Evolutionary conservation across 2,329 filamentous ascomycete genomes (phyloP).

Genomic region (Clonostachys chloroleuca): DNA sequence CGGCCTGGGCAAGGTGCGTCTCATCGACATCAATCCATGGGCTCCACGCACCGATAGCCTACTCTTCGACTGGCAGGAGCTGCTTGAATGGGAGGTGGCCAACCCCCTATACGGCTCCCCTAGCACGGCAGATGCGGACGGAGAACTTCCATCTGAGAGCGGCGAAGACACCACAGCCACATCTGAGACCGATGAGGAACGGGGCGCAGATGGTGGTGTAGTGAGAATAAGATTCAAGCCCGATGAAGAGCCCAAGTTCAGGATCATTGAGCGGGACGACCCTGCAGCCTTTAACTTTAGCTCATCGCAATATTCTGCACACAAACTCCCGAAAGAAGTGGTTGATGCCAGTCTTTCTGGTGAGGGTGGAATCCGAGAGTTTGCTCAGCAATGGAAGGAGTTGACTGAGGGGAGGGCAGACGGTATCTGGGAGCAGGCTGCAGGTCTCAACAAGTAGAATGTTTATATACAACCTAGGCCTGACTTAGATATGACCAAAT

Average conservation of each 20-base stretch:
- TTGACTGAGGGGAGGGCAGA: constrained; percentile 37
- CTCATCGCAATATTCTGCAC: constrained; percentile 85
- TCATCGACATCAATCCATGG: constrained; percentile 96
- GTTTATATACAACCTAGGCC: too few relatives aligned
- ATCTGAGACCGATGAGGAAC: constrained; percentile 18
- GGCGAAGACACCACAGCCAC: constrained; percentile 32
- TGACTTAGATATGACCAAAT: too few relatives aligned
- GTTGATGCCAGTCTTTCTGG: constrained; percentile 67
- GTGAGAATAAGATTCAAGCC: constrained; percentile 29
- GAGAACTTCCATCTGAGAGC: constrained; percentile 20
- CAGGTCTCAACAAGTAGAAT: not conserved
- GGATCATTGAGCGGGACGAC: constrained; percentile 78
- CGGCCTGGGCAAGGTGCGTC: constrained; percentile 69
- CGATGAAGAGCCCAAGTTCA: constrained; percentile 69
- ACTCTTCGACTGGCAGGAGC: constrained; percentile 85
- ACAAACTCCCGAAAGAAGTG: constrained; percentile 92
- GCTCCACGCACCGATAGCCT: constrained; percentile 83
- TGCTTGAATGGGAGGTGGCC: constrained; percentile 67
- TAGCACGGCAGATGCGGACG: constrained; percentile 5
- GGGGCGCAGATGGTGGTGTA: constrained; percentile 16
- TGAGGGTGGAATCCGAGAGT: constrained; percentile 75
- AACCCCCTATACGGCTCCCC: constrained; percentile 47
- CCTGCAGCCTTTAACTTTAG: constrained; percentile 85
- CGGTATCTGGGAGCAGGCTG: constrained; percentile 30
- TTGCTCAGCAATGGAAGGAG: constrained; percentile 71